Base-by-base conservation (phyloP, 805 yeast species). In the Candida oleophila region DNA sequence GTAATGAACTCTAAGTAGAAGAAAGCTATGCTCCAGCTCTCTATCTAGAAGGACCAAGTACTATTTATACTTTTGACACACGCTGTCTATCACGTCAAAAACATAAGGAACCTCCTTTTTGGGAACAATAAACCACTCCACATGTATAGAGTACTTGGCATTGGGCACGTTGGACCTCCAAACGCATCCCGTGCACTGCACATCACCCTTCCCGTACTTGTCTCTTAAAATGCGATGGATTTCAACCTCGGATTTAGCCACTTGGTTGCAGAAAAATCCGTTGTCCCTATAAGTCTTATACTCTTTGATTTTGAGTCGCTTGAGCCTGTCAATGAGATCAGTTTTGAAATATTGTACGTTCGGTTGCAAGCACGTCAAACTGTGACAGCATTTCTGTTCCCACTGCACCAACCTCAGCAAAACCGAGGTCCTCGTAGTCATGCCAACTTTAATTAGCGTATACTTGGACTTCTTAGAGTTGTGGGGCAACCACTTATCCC, bases 71-170 rank as follows among this genome's bases (percentile, higher is more conserved):
- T 41, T 18, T 45, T 39, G 43, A 42, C 66, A 63, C 2, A 52
- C 53, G 8, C 49, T 41, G 46, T 75, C 74, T 8, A 76, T 66
- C 1, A 64, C 22, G 9, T 49, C 47, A 52, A 66, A 69, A 2
- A 77, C 66, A 9, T 39, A 28, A 8, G 50, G 43, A 5, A 78
- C 39, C 5, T 72, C 71, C 22, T 51, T 56, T 48, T 77, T 69
- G 0, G 83, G 82, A 0, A 80, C 57, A n/a, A 78, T 57, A 49
- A 80, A 80, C 84, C 85, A 80, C 54, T 80, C 85, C 14, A 66
- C 66, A 55, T 80, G 85, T 43, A 19, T 43, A 42, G 8, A 5
- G 3, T 35, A 47, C 43, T 15, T 41, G 18, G 41, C 18, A 9
- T 3, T 7, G 15, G 30, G 43, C 40, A 14, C 46, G 49, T 22